These are phyloP conservation scores for Verticillium isaacii DNA, from an alignment of 2,329 filamentous ascomycete species.

Conservation along the genomic window DNA sequence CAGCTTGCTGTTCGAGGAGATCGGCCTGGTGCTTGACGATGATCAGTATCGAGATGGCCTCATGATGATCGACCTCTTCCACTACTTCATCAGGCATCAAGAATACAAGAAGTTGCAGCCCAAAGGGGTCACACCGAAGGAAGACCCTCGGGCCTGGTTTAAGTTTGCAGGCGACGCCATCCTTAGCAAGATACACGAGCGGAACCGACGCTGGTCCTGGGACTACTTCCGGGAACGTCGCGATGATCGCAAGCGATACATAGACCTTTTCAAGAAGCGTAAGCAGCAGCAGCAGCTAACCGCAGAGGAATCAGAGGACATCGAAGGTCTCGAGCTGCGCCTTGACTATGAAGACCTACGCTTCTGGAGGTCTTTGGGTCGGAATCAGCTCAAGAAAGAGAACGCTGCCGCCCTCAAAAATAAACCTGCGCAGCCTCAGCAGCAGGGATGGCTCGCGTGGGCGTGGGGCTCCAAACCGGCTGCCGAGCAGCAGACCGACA, in stretches of 20 bases:
- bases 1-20: slow-evolving; percentile 89
- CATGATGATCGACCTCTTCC: slow-evolving; percentile 98
- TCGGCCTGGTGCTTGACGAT: slow-evolving; percentile 95
- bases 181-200: slow-evolving; percentile 89
- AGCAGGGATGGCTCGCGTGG: slow-evolving; percentile 89
- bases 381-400: slow-evolving; percentile 93
- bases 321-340: slow-evolving; percentile 79
- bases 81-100: slow-evolving; percentile 96
- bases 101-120: slow-evolving; percentile 94
- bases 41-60: slow-evolving; percentile 94
- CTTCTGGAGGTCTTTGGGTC: slow-evolving; percentile 92
- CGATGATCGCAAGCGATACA: slow-evolving; percentile 84
- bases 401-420: slow-evolving; percentile 82
- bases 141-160: slow-evolving; percentile 90
- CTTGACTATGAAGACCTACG: slow-evolving; percentile 90
- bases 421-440: slow-evolving; percentile 44
- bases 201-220: slow-evolving; percentile 93
- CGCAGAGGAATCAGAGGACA: slow-evolving; percentile 63
- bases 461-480: slow-evolving; percentile 74
- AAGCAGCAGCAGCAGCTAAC: slow-evolving; percentile 70
- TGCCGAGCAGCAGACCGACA: slow-evolving; percentile 48
- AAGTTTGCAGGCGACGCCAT: slow-evolving; percentile 87
- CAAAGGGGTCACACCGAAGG: slow-evolving; percentile 72
- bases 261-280: slow-evolving; percentile 92
- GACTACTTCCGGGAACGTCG: slow-evolving; percentile 88